phyloP scores from a whole-genome alignment of 2,329 filamentous ascomycete species.

The Arthroderma sp. region DNA sequence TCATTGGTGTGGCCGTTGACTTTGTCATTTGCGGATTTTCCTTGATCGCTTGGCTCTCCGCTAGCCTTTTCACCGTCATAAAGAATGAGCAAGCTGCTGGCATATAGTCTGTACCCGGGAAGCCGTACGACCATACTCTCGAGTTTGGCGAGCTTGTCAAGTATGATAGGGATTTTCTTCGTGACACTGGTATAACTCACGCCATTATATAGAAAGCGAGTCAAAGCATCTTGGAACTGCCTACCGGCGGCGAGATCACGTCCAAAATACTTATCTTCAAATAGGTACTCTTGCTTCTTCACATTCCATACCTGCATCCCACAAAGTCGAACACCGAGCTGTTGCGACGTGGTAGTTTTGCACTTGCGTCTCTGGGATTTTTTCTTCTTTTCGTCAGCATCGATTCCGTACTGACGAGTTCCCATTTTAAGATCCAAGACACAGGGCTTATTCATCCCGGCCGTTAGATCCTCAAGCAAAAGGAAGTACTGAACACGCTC shows the following conservation, averaged over 20 bases:
- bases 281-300: constrained; percentile 70
- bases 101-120: constrained; percentile 85
- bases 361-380: constrained; percentile 89
- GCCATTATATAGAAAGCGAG: constrained; percentile 82
- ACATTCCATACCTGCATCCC: constrained; percentile 95
- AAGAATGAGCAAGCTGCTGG: constrained; percentile 84
- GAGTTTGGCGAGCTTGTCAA: constrained; percentile 70
- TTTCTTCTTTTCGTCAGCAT: constrained; percentile 83
- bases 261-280: constrained; percentile 96
- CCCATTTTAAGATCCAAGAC: constrained; percentile 99
- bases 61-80: constrained; percentile 62
- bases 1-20: constrained; percentile 9
- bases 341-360: constrained; percentile 75
- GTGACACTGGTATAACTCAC: constrained; percentile 66
- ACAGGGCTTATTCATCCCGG: constrained; percentile 90
- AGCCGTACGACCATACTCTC: constrained; percentile 71
- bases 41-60: too few species aligned
- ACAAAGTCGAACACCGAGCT: constrained; percentile 85
- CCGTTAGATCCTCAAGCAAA: constrained; percentile 83
- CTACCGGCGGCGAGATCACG: constrained; percentile 72
- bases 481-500: constrained; percentile 80
- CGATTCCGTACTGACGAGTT: constrained; percentile 88
- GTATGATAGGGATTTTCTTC: constrained; percentile 73
- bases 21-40: constrained; percentile 13
- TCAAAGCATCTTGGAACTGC: constrained; percentile 81